Evolutionary conservation across 306 rosid genomes (phyloP).

Genomic region (Acacia melanoxylon): DNA sequence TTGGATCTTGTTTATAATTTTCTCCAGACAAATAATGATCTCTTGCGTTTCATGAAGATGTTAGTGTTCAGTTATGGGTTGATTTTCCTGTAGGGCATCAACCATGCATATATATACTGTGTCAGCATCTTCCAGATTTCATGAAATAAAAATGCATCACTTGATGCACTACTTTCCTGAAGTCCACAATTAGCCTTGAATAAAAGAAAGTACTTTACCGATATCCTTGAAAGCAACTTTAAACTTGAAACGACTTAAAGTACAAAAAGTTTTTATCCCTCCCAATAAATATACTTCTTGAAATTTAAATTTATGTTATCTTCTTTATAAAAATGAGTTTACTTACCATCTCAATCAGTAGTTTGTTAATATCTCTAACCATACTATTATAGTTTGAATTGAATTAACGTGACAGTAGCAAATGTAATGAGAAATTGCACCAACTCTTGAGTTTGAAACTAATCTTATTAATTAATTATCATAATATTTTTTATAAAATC

Average conservation of each 20-base stretch:
- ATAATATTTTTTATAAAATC: not conserved
- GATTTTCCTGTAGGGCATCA: not conserved
- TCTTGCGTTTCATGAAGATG: not conserved
- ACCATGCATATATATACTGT: too few species aligned
- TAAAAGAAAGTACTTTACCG: not conserved
- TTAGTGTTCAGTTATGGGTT: not conserved
- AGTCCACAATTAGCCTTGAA: not conserved
- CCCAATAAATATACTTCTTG: accelerated
- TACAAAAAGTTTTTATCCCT: too few species aligned
- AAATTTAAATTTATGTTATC: too few species aligned
- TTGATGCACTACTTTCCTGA: not conserved
- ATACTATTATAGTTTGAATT: not conserved
- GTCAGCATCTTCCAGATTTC: not conserved
- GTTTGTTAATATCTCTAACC: too few species aligned
- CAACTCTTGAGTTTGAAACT: not conserved
- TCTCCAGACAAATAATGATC: not conserved
- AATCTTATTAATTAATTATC: too few species aligned
- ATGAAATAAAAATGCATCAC: not conserved
- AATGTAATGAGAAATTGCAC: not conserved
- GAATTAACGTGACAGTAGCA: too few species aligned
- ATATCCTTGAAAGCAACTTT: too few species aligned
- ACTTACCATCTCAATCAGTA: too few species aligned
- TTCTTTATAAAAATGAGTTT: too few species aligned
- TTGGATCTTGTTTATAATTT: not conserved
- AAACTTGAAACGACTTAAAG: too few species aligned